A percentile compares a stretch with the other conserved stretches of the same genome.
Evolutionary conservation across 768 basidiomycete species (phyloP).

Genomic region (Phanerochaete carnosa): DNA sequence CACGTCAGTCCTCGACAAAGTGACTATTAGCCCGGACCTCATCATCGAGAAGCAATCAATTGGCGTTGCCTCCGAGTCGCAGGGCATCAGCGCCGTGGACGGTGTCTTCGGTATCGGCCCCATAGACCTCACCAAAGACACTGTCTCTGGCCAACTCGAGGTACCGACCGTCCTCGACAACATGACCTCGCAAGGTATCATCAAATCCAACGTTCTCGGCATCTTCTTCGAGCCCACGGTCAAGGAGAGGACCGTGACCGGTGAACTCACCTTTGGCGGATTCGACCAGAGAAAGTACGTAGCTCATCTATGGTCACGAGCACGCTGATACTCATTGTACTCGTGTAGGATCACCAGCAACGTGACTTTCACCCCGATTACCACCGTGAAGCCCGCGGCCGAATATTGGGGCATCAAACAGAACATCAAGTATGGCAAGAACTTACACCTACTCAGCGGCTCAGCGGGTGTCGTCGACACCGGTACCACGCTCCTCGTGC

Average conservation of each 20-base stretch:
- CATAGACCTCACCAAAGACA: constrained; percentile 45
- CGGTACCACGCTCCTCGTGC: constrained; percentile 50
- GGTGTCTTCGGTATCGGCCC: constrained; percentile 57
- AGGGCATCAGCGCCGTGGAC: constrained; percentile 45
- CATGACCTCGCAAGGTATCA: constrained; percentile 44
- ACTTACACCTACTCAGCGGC: constrained; percentile 28
- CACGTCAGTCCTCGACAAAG: constrained; percentile 43
- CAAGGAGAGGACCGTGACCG: constrained; percentile 34
- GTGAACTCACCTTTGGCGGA: constrained; percentile 54
- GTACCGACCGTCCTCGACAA: constrained; percentile 60
- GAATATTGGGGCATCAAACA: constrained; percentile 51
- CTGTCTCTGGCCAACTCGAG: constrained; percentile 34
- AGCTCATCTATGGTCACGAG: neutral
- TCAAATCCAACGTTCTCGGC: constrained; percentile 42
- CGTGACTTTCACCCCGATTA: constrained; percentile 38
- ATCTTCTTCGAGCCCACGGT: constrained; percentile 53
- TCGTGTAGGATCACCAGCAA: constrained; percentile 27
- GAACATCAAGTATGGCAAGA: constrained; percentile 32
- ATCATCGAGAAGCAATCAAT: constrained; percentile 46
- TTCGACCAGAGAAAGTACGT: constrained; percentile 41
- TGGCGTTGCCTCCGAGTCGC: constrained; percentile 40
- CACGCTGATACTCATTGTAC: neutral
- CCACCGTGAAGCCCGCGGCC: constrained; percentile 41
- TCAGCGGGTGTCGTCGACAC: constrained; percentile 51
- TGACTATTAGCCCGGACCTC: constrained; percentile 37